Evolutionary conservation across 306 rosid species (phyloP), one percentile per base, ranked within the genome.

Genomic region (Sophora flavescens): DNA sequence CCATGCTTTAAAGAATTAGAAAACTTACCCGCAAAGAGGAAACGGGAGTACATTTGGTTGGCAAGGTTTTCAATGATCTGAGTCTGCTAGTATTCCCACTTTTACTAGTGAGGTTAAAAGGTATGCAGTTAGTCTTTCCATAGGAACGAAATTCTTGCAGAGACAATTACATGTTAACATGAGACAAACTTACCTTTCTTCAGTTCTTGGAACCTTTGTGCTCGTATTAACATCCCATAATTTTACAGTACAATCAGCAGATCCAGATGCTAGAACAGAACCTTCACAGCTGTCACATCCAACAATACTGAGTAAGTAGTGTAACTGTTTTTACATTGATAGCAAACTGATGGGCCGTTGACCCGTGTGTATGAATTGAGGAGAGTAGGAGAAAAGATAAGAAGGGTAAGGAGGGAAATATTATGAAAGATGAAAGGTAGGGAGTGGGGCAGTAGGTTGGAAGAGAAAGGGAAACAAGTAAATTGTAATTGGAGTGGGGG

Each of bases 241-340:
- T 78, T 92, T 95, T n/a, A 95, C 98, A 17, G 97, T 88, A 86
- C 90, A 88, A 86, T 95, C 99, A 45, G 97, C 97, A 26, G 97
- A 95, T 32, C 99, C 99, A 32, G 99, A 92, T 48, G 99, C 99
- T 71, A 95, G 91, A 54, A 95, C 78, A 66, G 99, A 88, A 75
- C 97, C 97, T 88, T 95, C 97, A 42, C 96, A 89, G 51, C 99
- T 95, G 90, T 56, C 33, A 76, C 70, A 78, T 56, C 45, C 77
- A 76, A 68, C 61, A 70, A 76, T 16, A 45, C 68, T 51, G 65
- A 33, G 35, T 32, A 70, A 45, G 80, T 26, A 74, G 70, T 22
- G 61, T 48, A 26, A 8, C 7, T 32, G 47, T 48, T 58, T 12
- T 5, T 5, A 54, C 6, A n/a, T 16, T 30, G 8, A 78, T 65